These are phyloP conservation scores for Plasmodium sp. DNA, from an alignment of 169 alveolate genomes.

Conservation along the genomic window DNA sequence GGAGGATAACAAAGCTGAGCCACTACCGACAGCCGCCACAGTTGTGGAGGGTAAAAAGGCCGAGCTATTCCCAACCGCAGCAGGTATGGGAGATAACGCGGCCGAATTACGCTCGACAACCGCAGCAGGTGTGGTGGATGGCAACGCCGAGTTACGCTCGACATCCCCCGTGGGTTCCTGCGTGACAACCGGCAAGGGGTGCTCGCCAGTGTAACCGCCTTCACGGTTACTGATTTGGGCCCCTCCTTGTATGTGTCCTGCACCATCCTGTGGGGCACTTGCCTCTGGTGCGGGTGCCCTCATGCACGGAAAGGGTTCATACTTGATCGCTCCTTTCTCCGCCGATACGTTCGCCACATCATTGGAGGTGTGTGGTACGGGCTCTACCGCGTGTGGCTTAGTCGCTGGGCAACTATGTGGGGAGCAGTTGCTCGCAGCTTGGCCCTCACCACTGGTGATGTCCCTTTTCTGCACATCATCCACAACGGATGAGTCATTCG, in stretches of 20 bases:
- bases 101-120: background rate
- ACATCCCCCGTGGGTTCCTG: background rate
- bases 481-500: background rate
- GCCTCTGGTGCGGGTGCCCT: background rate
- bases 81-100: background rate
- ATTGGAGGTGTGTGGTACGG: background rate
- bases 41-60: background rate
- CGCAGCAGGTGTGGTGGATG: background rate
- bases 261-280: background rate
- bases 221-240: background rate
- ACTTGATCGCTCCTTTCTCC: background rate
- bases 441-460: background rate
- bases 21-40: background rate
- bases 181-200: background rate
- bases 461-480: background rate
- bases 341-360: background rate
- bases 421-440: background rate
- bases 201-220: background rate
- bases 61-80: too few species aligned
- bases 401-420: background rate
- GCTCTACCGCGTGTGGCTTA: background rate
- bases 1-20: background rate
- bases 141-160: background rate
- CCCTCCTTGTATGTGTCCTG: background rate
- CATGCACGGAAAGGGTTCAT: background rate